Conservation (phyloP, 129 eudicot genomes). For the Kitagawia praeruptora region DNA sequence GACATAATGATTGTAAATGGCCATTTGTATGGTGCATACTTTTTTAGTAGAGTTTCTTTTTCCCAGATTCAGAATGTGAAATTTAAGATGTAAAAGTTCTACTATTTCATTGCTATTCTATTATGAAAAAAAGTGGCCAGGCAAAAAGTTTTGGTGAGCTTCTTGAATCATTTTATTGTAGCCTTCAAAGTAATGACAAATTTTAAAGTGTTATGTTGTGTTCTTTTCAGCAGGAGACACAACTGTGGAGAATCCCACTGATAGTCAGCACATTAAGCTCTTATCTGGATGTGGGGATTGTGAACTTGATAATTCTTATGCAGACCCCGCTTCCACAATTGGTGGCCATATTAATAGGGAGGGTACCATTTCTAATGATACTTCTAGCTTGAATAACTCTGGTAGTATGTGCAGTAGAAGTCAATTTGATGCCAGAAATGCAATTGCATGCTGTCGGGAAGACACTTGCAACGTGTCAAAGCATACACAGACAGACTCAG, state of each 20-base stretch:
- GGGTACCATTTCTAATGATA: constrained; percentile 13
- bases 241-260: constrained; percentile 19
- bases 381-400: not conserved
- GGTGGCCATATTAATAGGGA: constrained; percentile 14
- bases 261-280: constrained; percentile 17
- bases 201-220: not conserved
- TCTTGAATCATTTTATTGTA: not conserved
- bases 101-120: not conserved
- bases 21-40: not conserved
- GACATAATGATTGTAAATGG: not conserved
- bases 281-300: constrained; percentile 13
- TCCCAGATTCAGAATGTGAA: not conserved
- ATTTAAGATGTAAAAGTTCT: not conserved
- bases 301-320: constrained; percentile 12
- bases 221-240: constrained; percentile 32
- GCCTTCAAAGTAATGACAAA: not conserved
- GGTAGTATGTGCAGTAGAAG: not conserved
- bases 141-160: not conserved
- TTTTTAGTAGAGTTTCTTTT: not conserved
- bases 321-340: constrained; percentile 9
- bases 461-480: constrained; percentile 2
- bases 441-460: not conserved
- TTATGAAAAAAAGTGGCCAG: not conserved
- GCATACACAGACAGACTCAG: constrained; percentile 15
- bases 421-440: not conserved